Evolutionary conservation across 2,329 filamentous ascomycete species (phyloP).

Genomic region (Alternaria longipes): DNA sequence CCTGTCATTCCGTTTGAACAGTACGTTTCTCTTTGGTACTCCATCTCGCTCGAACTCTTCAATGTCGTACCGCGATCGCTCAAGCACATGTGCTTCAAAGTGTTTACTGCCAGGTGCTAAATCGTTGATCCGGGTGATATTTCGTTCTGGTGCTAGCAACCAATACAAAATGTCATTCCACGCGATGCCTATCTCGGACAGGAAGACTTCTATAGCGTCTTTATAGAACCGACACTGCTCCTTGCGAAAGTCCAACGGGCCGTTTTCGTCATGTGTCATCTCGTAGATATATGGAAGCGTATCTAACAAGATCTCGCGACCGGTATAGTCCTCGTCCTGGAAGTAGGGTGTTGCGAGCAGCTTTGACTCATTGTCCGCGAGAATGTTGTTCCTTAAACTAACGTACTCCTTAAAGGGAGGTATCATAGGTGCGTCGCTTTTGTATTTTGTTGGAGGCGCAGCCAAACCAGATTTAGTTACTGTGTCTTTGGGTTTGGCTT

Average conservation of each 20-base stretch:
- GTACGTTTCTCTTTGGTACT: conserved; percentile 1
- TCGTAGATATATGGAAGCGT: conserved; percentile 44
- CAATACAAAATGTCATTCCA: conserved; percentile 53
- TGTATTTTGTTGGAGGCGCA: conserved; percentile 27
- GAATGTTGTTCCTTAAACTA: conserved; percentile 53
- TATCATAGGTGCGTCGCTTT: conserved; percentile 29
- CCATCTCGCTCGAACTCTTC: conserved; percentile 24
- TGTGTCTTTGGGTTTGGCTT: conserved; percentile 19
- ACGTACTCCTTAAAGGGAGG: conserved; percentile 55
- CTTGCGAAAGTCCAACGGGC: conserved; percentile 44
- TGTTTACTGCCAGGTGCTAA: conserved; percentile 1
- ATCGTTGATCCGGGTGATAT: conserved; percentile 23
- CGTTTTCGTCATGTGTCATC: conserved; percentile 29
- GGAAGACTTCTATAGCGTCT: conserved; percentile 46
- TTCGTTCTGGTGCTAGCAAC: conserved; percentile 44
- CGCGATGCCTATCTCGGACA: conserved; percentile 46
- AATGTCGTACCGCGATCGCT: conserved; percentile 37
- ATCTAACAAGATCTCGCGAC: conserved; percentile 31
- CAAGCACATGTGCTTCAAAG: conserved; percentile 25
- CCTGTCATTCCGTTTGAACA: conserved; percentile 37
- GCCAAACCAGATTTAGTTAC: conserved; percentile 15
- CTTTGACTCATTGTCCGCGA: conserved; percentile 53
- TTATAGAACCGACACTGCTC: conserved; percentile 50
- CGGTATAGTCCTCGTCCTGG: conserved; percentile 33
- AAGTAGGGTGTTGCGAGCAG: conserved; percentile 52